Conservation (phyloP, 2,329 filamentous ascomycete genomes). For the Fusarium sp. region DNA sequence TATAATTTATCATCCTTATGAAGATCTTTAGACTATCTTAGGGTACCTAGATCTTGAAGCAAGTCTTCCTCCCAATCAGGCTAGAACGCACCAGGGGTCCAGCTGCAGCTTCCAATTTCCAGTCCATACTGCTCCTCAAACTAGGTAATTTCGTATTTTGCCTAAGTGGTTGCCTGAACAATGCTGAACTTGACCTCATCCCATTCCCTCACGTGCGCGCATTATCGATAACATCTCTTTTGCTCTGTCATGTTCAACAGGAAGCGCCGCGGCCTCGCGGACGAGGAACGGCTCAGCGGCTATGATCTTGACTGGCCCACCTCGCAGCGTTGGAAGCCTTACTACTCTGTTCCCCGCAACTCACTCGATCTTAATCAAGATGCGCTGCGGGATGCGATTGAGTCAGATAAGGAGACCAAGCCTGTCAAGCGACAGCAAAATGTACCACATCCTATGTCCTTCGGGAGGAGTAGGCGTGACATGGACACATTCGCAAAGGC, state of each 20-base stretch:
- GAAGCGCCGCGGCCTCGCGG: conserved; percentile 6
- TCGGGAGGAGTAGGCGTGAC: conserved; percentile 35
- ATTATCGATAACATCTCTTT: neutral
- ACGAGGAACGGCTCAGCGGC: conserved; percentile 23
- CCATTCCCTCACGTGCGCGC: neutral
- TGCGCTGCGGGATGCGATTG: conserved; percentile 30
- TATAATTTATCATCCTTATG: neutral
- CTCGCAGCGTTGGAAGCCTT: conserved; percentile 50
- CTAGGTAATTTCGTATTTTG: neutral
- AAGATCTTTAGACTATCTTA: neutral
- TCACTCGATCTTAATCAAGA: conserved; percentile 6
- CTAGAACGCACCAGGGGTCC: conserved; percentile 2
- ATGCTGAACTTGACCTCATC: conserved; percentile 17
- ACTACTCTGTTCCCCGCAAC: conserved; percentile 42
- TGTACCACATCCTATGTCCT: conserved; percentile 22
- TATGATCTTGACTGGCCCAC: conserved; percentile 43
- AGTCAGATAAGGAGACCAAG: neutral
- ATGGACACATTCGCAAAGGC: conserved; percentile 26
- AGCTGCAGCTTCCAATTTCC: neutral
- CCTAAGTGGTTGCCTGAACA: neutral
- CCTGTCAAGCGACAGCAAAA: neutral
- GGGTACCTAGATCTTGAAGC: neutral
- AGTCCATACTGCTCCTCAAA: neutral
- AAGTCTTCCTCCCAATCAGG: neutral
- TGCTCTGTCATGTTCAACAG: conserved; percentile 29